phyloP scores from a whole-genome alignment of 805 yeast species.

The Candida sonorensis region DNA sequence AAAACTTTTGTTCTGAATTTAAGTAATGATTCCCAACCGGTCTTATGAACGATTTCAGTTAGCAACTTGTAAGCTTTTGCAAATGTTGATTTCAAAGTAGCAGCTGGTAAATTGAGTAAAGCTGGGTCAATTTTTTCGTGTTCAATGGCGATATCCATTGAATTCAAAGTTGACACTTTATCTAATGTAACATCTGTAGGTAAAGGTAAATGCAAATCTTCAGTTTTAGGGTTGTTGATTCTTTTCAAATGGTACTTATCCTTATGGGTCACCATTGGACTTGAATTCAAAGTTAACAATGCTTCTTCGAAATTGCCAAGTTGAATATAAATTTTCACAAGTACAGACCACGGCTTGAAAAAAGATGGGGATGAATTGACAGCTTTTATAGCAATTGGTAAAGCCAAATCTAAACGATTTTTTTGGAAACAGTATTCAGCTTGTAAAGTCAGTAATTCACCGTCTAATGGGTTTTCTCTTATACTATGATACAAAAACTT shows the following conservation, averaged over 20 bases:
- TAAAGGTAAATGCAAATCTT: constrained; percentile 63
- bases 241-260: constrained; percentile 60
- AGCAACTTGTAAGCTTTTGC: constrained; percentile 52
- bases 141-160: constrained; percentile 58
- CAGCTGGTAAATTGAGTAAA: constrained; percentile 58
- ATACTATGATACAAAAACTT: constrained; percentile 46
- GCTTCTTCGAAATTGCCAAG: constrained; percentile 66
- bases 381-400: constrained; percentile 53
- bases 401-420: constrained; percentile 47
- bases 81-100: constrained; percentile 54
- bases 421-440: constrained; percentile 51
- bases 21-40: constrained; percentile 69
- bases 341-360: constrained; percentile 64
- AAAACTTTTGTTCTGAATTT: constrained; percentile 56
- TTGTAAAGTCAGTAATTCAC: constrained; percentile 48
- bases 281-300: constrained; percentile 63
- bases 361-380: constrained; percentile 71
- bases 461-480: constrained; percentile 42
- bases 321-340: constrained; percentile 58
- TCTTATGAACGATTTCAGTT: constrained; percentile 55
- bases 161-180: constrained; percentile 61
- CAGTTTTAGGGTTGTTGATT: constrained; percentile 44
- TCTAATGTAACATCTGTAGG: constrained; percentile 69
- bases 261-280: constrained; percentile 74
- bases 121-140: constrained; percentile 59